Evolutionary conservation across 352 stramenopile species (phyloP), one percentile per base, ranked within the genome.

Genomic region (Lagenidium sp.): DNA sequence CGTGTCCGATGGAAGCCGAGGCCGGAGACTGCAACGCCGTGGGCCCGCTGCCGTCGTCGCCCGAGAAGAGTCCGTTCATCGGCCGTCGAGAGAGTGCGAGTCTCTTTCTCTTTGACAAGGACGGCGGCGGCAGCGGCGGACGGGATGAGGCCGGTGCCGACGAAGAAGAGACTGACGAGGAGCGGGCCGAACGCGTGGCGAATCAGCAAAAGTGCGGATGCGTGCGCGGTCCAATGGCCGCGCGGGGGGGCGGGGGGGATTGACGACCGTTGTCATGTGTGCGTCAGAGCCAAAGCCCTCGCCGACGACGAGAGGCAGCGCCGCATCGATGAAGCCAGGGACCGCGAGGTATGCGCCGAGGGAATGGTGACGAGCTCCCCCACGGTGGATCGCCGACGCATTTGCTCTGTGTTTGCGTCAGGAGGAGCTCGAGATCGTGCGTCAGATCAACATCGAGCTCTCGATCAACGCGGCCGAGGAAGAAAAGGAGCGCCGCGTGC

Each of bases 391-490:
- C n/a, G n/a, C n/a, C n/a, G n/a, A n/a, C n/a, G n/a, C n/a, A n/a
- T n/a, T n/a, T n/a, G n/a, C n/a, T n/a, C n/a, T n/a, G n/a, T n/a
- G n/a, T n/a, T n/a, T n/a, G n/a, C 4, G 4, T 6, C 22, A 76
- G 61, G 53, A 82, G 28, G 72, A 88, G 36, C n/a, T 70, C 12
- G 67, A 49, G 20, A 65, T 88, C 39, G 70, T 85, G 36, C 72
- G 76, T 8, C 68, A 85, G 55, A 85, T 85, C 55, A 85, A 88
- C 44, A 64, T 82, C 15, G 69, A 85, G 51, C 69, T 63, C 28
- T 81, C 68, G 1, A 80, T 83, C 38, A 57, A 51, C 0, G 69
- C 65, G 3, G 72, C 69, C 18, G 65, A 85, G 22, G 65, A 80
- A 35, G 76, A 88, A 44, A 62, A 78, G 23, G 65, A 79, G 40